Evolutionary conservation across 2,329 filamentous ascomycete species (phyloP).

Genomic region (Ceratocystiopsis sp.): DNA sequence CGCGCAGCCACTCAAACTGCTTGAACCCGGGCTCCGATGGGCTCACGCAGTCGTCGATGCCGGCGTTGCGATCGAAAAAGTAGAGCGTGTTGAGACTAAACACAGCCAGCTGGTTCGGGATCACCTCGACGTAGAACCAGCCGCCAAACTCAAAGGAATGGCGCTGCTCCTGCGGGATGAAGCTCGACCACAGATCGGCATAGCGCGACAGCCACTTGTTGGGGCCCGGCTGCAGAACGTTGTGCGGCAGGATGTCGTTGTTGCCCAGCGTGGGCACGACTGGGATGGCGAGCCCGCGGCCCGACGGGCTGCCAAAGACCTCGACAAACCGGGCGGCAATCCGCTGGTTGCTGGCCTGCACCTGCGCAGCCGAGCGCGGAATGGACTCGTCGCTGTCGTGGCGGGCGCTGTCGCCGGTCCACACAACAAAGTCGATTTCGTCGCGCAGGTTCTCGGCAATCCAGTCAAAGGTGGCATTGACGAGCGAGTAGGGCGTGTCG

Average conservation of each 20-base stretch:
- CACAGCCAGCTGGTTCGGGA: slow-evolving; percentile 69
- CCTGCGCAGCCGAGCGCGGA: slow-evolving; percentile 58
- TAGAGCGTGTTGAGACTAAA: slow-evolving; percentile 94
- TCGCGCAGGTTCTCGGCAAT: slow-evolving; percentile 62
- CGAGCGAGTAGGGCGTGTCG: slow-evolving; percentile 63
- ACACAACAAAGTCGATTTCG: slow-evolving; percentile 74
- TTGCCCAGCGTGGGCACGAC: slow-evolving; percentile 87
- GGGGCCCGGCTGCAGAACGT: slow-evolving; percentile 73
- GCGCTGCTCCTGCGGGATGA: slow-evolving; percentile 83
- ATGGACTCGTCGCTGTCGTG: slow-evolving; percentile 75
- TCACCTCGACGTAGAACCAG: slow-evolving; percentile 88
- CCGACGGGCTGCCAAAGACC: slow-evolving; percentile 43
- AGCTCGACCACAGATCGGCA: slow-evolving; percentile 60
- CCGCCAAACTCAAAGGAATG: slow-evolving; percentile 85
- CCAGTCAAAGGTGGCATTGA: slow-evolving; percentile 86
- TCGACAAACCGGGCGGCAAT: slow-evolving; percentile 62
- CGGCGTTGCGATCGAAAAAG: slow-evolving; percentile 85
- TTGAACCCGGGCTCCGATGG: slow-evolving; percentile 76
- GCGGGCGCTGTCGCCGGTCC: slow-evolving; percentile 80
- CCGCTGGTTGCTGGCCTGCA: slow-evolving; percentile 60
- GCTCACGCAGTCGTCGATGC: slow-evolving; percentile 73
- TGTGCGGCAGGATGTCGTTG: slow-evolving; percentile 95
- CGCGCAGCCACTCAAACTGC: slow-evolving; percentile 88
- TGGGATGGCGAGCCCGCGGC: slow-evolving; percentile 51
- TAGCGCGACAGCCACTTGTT: slow-evolving; percentile 74